Percentiles rank a stretch among this genome's conserved stretches.
These are phyloP conservation scores for Yarrowia divulgata DNA, from an alignment of 805 yeast species.

Conservation along the genomic window DNA sequence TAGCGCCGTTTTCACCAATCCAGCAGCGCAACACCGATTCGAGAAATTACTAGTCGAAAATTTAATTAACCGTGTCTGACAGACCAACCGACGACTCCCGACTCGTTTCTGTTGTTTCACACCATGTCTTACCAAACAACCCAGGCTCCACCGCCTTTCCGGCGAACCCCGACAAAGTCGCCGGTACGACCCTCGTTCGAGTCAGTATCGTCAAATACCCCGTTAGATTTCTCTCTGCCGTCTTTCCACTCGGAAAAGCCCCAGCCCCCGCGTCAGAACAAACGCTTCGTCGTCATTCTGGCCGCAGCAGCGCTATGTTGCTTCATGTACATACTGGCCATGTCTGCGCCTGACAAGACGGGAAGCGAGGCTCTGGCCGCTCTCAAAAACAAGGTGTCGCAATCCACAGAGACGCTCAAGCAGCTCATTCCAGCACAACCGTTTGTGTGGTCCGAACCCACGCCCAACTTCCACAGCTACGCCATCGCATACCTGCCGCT, in stretches of 20 bases:
- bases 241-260: constrained; percentile 15
- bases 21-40: constrained; percentile 10
- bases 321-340: constrained; percentile 19
- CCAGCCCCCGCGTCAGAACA: background rate
- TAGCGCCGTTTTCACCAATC: constrained; percentile 1
- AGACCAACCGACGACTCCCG: too few species aligned
- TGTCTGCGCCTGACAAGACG: constrained; percentile 10
- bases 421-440: constrained; percentile 36
- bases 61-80: background rate
- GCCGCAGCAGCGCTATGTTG: constrained; percentile 11
- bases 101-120: too few species aligned
- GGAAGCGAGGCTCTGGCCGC: constrained; percentile 13
- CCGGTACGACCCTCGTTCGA: constrained; percentile 25
- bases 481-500: constrained; percentile 36
- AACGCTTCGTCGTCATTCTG: background rate
- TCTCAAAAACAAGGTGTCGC: constrained; percentile 18
- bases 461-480: constrained; percentile 32
- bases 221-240: constrained; percentile 26
- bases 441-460: constrained; percentile 26
- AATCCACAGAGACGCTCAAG: constrained; percentile 21
- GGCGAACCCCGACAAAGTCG: constrained; percentile 35
- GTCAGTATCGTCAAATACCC: constrained; percentile 10
- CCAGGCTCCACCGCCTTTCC: constrained; percentile 32
- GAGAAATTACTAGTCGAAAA: constrained; percentile 11
- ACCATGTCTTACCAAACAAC: constrained; percentile 32